phyloP scores from a whole-genome alignment of 2,329 filamentous ascomycete genomes.

The Verruconis gallopava region DNA sequence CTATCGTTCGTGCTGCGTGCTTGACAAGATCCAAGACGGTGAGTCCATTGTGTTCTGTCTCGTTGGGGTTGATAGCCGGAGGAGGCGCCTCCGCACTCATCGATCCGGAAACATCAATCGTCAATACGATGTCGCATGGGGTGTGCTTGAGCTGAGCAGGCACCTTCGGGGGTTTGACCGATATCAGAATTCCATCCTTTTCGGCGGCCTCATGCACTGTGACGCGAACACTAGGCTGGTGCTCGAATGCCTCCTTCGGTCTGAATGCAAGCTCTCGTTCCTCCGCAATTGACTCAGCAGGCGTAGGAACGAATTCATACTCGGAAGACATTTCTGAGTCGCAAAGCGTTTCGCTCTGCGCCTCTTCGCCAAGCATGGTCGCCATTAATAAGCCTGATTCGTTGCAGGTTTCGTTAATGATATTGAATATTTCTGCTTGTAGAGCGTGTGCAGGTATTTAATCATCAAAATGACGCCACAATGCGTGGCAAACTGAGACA shows the following conservation, averaged over 20 bases:
- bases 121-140: slow-evolving; percentile 47
- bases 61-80: slow-evolving; percentile 22
- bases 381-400: no score
- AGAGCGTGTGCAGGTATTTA: no score
- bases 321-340: background rate
- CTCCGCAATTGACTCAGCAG: background rate
- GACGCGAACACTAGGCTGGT: background rate
- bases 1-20: slow-evolving; percentile 45
- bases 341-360: no score
- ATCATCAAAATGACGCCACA: no score
- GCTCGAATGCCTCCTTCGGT: background rate
- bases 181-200: slow-evolving; percentile 32
- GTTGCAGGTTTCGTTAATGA: no score
- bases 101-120: slow-evolving; percentile 48
- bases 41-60: slow-evolving; percentile 36
- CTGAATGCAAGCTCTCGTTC: background rate
- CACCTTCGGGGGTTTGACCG: slow-evolving; percentile 31
- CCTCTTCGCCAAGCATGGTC: no score
- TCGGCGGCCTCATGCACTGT: slow-evolving; percentile 10
- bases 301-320: background rate
- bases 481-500: no score
- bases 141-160: slow-evolving; percentile 22
- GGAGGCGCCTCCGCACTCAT: slow-evolving; percentile 39
- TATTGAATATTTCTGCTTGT: no score
- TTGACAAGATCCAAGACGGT: slow-evolving; percentile 47